Percentiles rank a stretch among this genome's conserved stretches.
Conservation (phyloP, 345 rosid genomes). For the Eucalyptus cloeziana region DNA sequence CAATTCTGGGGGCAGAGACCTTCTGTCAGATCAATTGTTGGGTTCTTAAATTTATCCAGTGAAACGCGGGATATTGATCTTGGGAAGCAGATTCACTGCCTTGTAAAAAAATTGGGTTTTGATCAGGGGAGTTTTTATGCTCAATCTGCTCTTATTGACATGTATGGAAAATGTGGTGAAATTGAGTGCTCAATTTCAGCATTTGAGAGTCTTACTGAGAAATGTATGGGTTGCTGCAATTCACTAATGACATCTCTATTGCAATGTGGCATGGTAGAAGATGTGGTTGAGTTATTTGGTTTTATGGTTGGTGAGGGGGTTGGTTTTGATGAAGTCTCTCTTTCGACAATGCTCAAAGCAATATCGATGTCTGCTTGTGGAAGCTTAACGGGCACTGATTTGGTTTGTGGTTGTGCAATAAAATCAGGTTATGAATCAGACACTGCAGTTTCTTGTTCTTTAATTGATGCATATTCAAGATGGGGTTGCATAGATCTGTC, state of each 20-base stretch:
- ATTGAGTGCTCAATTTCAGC: conserved; percentile 37
- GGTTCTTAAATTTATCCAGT: conserved; percentile 51
- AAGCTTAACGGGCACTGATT: conserved; percentile 22
- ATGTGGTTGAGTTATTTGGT: conserved; percentile 57
- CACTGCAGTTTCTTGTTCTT: conserved; percentile 59
- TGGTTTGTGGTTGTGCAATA: conserved; percentile 50
- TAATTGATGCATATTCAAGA: conserved; percentile 60
- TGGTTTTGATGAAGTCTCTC: conserved; percentile 55
- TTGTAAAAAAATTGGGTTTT: conserved; percentile 47
- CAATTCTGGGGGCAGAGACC: conserved; percentile 63
- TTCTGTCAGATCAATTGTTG: conserved; percentile 43
- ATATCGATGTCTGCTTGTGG: conserved; percentile 25
- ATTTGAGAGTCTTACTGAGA: conserved; percentile 19
- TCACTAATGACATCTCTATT: conserved; percentile 60
- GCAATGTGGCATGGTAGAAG: conserved; percentile 39
- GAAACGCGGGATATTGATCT: conserved; percentile 16
- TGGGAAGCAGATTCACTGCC: conserved; percentile 68
- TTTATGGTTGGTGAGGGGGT: conserved; percentile 67
- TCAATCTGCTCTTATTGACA: conserved; percentile 58
- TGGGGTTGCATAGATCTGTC: conserved; percentile 49
- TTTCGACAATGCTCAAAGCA: conserved; percentile 57
- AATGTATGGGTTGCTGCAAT: conserved; percentile 46
- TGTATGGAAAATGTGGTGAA: conserved; percentile 75
- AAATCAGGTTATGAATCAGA: conserved; percentile 45
- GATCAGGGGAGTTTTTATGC: conserved; percentile 23